A percentile compares a stretch with the other conserved stretches of the same genome.
phyloP scores from a whole-genome alignment of 2,329 filamentous ascomycete species.

The Hypoxylon sp. region DNA sequence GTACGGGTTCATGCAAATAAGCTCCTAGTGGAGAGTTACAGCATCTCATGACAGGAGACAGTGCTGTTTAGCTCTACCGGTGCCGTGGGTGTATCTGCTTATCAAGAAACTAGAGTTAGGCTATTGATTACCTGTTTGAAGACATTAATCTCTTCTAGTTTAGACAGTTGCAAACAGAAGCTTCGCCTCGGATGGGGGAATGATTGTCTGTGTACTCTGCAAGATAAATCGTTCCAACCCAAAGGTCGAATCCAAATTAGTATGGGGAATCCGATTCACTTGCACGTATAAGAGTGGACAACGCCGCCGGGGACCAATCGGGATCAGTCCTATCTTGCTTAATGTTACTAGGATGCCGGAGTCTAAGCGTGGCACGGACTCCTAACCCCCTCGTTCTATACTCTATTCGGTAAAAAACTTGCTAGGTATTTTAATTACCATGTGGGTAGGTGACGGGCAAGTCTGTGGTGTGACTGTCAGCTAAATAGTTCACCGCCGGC shows the following conservation, averaged over 20 bases:
- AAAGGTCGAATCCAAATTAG: constrained; percentile 14
- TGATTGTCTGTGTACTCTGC: neutral
- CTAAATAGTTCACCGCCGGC: constrained; percentile 14
- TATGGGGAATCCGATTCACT: constrained; percentile 18
- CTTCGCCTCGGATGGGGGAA: constrained; percentile 10
- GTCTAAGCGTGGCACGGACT: constrained; percentile 28
- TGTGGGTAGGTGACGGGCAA: constrained; percentile 1
- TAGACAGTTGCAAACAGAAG: neutral
- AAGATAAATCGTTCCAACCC: constrained; percentile 21
- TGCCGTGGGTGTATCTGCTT: constrained; percentile 17
- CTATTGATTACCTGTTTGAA: constrained; percentile 21
- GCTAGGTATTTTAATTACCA: constrained; percentile 34
- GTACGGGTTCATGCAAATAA: neutral
- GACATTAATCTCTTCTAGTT: constrained; percentile 9
- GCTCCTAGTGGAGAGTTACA: neutral
- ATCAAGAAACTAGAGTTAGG: neutral
- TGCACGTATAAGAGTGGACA: constrained; percentile 8
- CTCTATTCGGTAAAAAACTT: constrained; percentile 16
- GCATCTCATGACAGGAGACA: constrained; percentile 5
- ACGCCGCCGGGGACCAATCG: constrained; percentile 27
- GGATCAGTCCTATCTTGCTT: constrained; percentile 27
- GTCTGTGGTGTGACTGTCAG: constrained; percentile 4
- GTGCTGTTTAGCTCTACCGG: constrained; percentile 18
- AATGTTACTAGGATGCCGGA: constrained; percentile 31
- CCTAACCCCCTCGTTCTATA: constrained; percentile 22